Base-by-base conservation (phyloP, 2,329 filamentous ascomycete species). In the Sporothrix brasiliensis region DNA sequence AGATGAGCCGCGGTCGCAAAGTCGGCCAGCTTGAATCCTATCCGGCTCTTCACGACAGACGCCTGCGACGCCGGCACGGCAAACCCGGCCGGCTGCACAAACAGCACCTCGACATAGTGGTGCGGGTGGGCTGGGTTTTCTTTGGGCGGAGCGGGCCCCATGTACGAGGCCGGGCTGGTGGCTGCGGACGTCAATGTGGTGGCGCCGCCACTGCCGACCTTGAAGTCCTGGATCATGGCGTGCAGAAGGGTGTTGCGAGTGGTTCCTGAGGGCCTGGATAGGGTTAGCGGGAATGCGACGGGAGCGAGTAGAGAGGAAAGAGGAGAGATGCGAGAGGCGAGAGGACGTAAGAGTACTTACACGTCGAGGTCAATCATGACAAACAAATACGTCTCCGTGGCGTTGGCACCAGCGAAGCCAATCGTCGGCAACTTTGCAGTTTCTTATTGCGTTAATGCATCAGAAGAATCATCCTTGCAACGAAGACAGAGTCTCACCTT, bases 81-180 rank as follows among this genome's bases (percentile, higher is more conserved):
- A 74, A 79, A 80, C 60, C 74, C 76, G 19, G 72, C 76, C 1
- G 78, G 77, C 73, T 80, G 79, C 71, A 77, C 78, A 75, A 77
- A 81, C n/a, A 80, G 73, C 53, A 80, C 74, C 67, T 79, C 77
- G 21, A 79, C 79, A 74, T 81, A 81, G 49, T 78, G 77, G 73
- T 81, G 79, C 27, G 79, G 76, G 69, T 80, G 76, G 3, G 78
- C 76, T 9, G 79, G 79, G 11, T 74, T 77, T 73, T 80, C 77
- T 3, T 79, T 75, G 16, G 76, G 77, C 1, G 79, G 79, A 7
- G 75, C 75, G 0, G 79, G 79, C 2, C 74, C 76, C n/a, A 74
- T 72, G 71, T 77, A 77, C 1, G 73, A 52, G 10, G 76, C 70
- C 2, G 74, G 75, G 0, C 74, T 74, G 2, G 72, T 73, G 39